These are phyloP conservation scores for Maudiozyma humilis DNA, from an alignment of 1,139 yeast genomes.

Conservation along the genomic window DNA sequence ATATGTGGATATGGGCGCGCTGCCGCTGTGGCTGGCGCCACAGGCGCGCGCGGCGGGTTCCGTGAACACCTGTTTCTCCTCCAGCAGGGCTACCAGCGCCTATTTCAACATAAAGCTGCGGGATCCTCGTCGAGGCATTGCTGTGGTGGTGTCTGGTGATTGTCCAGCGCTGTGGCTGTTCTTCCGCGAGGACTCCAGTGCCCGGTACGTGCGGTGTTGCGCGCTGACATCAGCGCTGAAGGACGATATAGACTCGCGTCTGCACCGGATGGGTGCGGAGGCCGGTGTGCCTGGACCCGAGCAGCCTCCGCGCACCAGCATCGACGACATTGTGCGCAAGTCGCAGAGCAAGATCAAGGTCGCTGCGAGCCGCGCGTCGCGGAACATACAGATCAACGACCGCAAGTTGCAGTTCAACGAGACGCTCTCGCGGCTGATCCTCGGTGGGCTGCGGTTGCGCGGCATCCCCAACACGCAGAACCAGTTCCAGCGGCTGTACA, in stretches of 20 bases:
- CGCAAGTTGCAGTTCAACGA: conserved; percentile 22
- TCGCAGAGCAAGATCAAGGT: conserved; percentile 13
- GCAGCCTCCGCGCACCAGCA: conserved; percentile 11
- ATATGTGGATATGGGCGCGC: conserved; percentile 21
- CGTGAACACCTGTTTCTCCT: conserved; percentile 16
- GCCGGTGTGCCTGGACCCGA: too few species aligned
- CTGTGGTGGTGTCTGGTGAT: conserved; percentile 10
- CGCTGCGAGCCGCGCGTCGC: conserved; percentile 12
- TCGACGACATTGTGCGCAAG: conserved; percentile 18
- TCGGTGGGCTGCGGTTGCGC: conserved; percentile 28
- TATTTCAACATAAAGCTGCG: conserved; percentile 24
- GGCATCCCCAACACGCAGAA: conserved; percentile 24
- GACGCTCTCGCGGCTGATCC: conserved; percentile 25
- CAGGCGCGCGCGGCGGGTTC: neutral
- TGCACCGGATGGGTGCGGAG: conserved; percentile 7
- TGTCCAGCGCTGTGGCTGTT: conserved; percentile 6
- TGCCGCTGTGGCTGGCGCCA: conserved; percentile 25
- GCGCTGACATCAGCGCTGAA: conserved; percentile 5
- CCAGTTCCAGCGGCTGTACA: conserved; percentile 25
- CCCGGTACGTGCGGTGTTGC: conserved; percentile 4
- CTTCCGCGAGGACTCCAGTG: conserved; percentile 3
- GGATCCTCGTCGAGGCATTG: conserved; percentile 20
- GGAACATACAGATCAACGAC: conserved; percentile 17
- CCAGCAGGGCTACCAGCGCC: conserved; percentile 22
- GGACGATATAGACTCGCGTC: too few species aligned